Conservation (phyloP, 176 grass and related monocot genomes). For the Oryza meridionalis region DNA sequence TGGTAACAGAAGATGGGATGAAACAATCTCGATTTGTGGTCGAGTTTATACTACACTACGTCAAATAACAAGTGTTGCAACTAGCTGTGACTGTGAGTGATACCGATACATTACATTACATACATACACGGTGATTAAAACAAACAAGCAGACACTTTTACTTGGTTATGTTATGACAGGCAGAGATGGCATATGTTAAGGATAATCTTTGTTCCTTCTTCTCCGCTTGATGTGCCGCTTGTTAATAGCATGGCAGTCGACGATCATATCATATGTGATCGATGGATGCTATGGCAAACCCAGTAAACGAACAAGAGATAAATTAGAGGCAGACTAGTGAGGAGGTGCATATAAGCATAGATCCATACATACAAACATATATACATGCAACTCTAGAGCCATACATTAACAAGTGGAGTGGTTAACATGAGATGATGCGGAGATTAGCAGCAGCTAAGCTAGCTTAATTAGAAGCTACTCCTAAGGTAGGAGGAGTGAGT, state of each 20-base stretch:
- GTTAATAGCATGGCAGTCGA: background rate
- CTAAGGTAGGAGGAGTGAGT: no score
- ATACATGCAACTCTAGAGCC: no score
- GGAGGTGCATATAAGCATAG: background rate
- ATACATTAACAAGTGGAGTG: background rate
- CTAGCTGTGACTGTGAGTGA: background rate
- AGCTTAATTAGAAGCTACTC: background rate
- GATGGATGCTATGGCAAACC: no score
- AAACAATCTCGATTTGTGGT: background rate
- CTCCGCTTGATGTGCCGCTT: background rate
- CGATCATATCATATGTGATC: background rate
- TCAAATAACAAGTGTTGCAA: background rate
- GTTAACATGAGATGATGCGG: background rate
- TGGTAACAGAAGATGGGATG: background rate
- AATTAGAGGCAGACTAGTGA: background rate
- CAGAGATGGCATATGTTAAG: background rate
- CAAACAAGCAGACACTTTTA: no score
- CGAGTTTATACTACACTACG: background rate
- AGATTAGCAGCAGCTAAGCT: background rate
- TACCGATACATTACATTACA: background rate
- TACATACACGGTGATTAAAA: no score
- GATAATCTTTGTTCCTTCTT: background rate
- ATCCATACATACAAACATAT: no score
- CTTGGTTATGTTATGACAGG: no score
- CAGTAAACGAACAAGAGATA: background rate